Evolutionary conservation across 2,329 filamentous ascomycete genomes (phyloP), one percentile per base, ranked within the genome.

Genomic region (Beauveria sp.): DNA sequence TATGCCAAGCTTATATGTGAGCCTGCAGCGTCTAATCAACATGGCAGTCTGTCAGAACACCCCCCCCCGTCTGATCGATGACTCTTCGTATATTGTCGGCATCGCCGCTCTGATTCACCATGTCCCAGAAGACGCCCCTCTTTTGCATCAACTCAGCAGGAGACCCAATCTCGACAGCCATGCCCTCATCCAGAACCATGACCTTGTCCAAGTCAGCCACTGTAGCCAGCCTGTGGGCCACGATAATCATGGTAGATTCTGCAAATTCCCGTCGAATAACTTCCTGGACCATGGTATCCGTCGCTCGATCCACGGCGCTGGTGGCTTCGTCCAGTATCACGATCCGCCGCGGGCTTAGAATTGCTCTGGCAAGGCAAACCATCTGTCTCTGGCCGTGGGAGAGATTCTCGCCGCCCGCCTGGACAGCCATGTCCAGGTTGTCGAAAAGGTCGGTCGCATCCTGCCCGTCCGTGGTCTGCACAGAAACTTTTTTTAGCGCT

Each of bases 251-350:
- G 9, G 61, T 62, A 12, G 54, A 50, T 3, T 56, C 40, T 24
- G 44, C 18, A 40, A 64, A 60, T 28, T 59, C 61, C 12, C 46
- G n/a, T 3, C 55, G 52, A 28, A 64, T 47, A 4, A 61, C 55
- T n/a, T 37, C n/a, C 22, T 63, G 61, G 3, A 64, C 51, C 40
- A 48, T 48, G 6, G 41, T 41, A 20, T 63, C 63, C 10, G 63
- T 64, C 14, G 22, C 53, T 0, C 14, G 24, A 34, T 64, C 63
- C 20, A 64, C 59, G 2, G 55, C 55, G 55, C 59, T 63, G 14
- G 62, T 64, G 5, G 63, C 62, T n/a, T 64, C 63, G 30, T 64
- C 63, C 16, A 64, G 20, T 5, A 64, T 54, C 2, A 64, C 30
- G 10, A 62, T 59, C 43, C 55, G 61, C 3, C 22, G 55, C n/a